phyloP scores from a whole-genome alignment of 2,329 filamentous ascomycete species.

The Fusarium chaquense region DNA sequence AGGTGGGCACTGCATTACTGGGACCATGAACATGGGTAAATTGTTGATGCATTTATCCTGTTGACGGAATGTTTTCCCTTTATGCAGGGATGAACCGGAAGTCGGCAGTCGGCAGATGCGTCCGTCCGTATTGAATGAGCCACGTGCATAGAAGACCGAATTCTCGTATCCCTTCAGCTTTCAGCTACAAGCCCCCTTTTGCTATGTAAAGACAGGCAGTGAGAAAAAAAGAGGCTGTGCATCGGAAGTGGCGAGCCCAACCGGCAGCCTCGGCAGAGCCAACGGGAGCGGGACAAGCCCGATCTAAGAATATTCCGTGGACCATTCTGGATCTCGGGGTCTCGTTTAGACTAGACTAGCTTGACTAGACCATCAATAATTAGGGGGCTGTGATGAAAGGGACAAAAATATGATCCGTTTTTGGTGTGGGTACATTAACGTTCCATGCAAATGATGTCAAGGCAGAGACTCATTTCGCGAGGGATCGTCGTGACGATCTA shows the following conservation, averaged over 20 bases:
- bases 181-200: not conserved
- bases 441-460: slow-evolving; percentile 37
- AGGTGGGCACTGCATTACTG: slow-evolving; percentile 1
- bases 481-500: slow-evolving; percentile 34
- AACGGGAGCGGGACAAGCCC: not conserved
- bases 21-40: not conserved
- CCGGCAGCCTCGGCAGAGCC: not conserved
- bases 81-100: slow-evolving; percentile 3
- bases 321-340: not conserved
- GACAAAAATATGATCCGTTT: not conserved
- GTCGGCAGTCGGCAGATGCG: slow-evolving; percentile 2
- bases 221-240: not conserved
- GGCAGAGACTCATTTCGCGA: slow-evolving; percentile 21
- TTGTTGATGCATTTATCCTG: not conserved
- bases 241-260: not conserved
- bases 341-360: not conserved
- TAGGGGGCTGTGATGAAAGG: too few species aligned
- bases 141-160: not conserved
- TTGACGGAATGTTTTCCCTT: not conserved
- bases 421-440: not conserved
- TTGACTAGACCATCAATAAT: not conserved
- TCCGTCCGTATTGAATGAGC: not conserved
- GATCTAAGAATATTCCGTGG: slow-evolving; percentile 1
- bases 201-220: too few species aligned
- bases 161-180: not conserved